These are phyloP conservation scores for Fusarium sp. DNA, from an alignment of 2,329 filamentous ascomycete genomes.

Conservation along the genomic window DNA sequence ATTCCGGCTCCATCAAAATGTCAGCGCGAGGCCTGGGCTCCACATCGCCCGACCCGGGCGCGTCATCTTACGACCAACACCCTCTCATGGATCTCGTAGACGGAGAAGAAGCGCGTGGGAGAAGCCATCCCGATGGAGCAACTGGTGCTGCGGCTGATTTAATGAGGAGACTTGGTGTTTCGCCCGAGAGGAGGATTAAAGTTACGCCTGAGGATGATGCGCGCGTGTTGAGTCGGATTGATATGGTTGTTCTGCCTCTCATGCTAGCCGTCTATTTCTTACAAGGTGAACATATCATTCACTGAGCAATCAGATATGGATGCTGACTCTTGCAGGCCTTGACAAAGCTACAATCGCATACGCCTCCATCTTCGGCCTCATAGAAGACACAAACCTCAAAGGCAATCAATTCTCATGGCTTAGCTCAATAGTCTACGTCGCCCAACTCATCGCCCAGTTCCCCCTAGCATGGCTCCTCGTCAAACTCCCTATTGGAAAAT, in stretches of 20 bases:
- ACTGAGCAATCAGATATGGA: rapidly evolving
- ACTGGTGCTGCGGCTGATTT: slow-evolving; percentile 5
- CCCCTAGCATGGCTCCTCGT: slow-evolving; percentile 66
- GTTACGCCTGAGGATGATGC: slow-evolving; percentile 39
- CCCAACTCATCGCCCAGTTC: slow-evolving; percentile 59
- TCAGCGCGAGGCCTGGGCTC: slow-evolving; percentile 2
- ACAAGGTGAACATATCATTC: neutral
- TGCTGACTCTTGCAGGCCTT: slow-evolving; percentile 17
- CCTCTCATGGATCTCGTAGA: slow-evolving; percentile 23
- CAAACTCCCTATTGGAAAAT: slow-evolving; percentile 66
- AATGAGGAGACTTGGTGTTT: slow-evolving; percentile 28
- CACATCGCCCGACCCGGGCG: slow-evolving; percentile 17
- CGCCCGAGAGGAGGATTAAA: slow-evolving; percentile 26
- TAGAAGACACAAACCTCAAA: slow-evolving; percentile 61
- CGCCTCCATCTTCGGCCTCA: slow-evolving; percentile 73
- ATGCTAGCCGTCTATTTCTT: slow-evolving; percentile 41
- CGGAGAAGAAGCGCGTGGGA: neutral
- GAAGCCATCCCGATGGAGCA: neutral
- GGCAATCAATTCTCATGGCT: slow-evolving; percentile 74
- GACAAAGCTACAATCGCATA: slow-evolving; percentile 61
- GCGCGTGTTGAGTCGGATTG: slow-evolving; percentile 32
- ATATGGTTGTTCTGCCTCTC: slow-evolving; percentile 34
- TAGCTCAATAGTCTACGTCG: slow-evolving; percentile 52
- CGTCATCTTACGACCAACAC: slow-evolving; percentile 21
- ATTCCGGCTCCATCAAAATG: neutral